Evolutionary conservation across 495 filamentous ascomycete species (phyloP), one percentile per base, ranked within the genome.

Genomic region (Penicillium fimorum): DNA sequence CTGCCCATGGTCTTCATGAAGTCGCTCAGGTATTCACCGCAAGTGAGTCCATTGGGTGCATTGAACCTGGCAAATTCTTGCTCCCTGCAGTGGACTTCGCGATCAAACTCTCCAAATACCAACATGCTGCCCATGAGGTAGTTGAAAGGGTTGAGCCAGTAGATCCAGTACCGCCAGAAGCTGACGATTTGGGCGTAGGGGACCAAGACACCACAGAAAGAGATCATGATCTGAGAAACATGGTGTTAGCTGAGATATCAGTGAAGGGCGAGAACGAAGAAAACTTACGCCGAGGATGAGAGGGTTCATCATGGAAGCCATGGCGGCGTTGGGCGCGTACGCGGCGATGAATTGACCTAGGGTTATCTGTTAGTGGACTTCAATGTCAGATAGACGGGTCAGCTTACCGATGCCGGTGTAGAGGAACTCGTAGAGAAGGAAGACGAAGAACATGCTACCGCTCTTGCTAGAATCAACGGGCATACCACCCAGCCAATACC

Each of bases 81-180:
- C 0, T 65, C 50, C 18, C 77, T 70, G 72, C 87, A 90, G 0
- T 66, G 22, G 5, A 88, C 77, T 0, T 70, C 24, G 4, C 76
- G 77, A 54, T 85, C 83, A 43, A 76, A 85, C 15, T 87, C 70
- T 5, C 69, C 77, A 9, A 78, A 78, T 0, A 81, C 76, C 37
- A 89, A 56, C 70, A 89, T 77, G 41, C 76, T 77, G 47, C 74
- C 75, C 45, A 89, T 81, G 12, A 87, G 67, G 56, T 90, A 89
- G 18, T 83, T 86, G 63, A 89, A 82, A 6, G 87, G 87, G 38
- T 84, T 84, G 55, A 88, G 70, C 50, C 79, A 84, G 68, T 89
- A 90, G 56, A 87, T 86, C 87, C 87, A 91, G 79, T 89, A 91
- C 17, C 79, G 70, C 53, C 86, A 87, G 50, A 88, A 77, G 5